Evolutionary conservation across 768 basidiomycete species (phyloP).

Genomic region (Pleurotus djamor): DNA sequence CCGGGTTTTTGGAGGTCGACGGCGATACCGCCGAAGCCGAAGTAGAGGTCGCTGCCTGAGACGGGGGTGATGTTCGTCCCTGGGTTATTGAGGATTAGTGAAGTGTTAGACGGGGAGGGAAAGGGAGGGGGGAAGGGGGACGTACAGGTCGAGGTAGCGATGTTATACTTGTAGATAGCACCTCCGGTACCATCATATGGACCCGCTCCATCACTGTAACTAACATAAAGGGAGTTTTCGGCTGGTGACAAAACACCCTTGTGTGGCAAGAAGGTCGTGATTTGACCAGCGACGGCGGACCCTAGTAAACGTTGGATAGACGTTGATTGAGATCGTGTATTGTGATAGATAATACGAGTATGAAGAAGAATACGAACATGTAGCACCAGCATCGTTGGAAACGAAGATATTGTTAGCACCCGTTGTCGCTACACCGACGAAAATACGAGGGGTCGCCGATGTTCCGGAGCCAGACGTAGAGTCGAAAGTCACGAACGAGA

Average conservation of each 20-base stretch:
- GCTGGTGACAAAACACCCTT: conserved; percentile 62
- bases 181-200: conserved; percentile 61
- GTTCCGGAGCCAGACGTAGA: conserved; percentile 52
- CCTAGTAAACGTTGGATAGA: too few relatives aligned
- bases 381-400: conserved; percentile 51
- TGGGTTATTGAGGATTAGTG: too few relatives aligned
- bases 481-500: conserved; percentile 69
- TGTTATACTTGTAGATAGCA: conserved; percentile 49
- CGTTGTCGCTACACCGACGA: conserved; percentile 62
- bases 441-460: conserved; percentile 57
- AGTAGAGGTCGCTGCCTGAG: conserved; percentile 53
- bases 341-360: too few relatives aligned
- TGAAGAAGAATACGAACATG: conserved; percentile 32
- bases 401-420: conserved; percentile 57
- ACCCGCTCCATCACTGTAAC: conserved; percentile 61
- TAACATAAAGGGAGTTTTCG: conserved; percentile 57
- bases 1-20: conserved; percentile 61
- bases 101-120: neutral
- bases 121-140: neutral
- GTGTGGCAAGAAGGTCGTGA: conserved; percentile 58
- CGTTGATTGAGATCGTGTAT: too few relatives aligned
- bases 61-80: conserved; percentile 67
- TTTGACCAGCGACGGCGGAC: conserved; percentile 56
- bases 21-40: conserved; percentile 61
- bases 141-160: conserved; percentile 46